Conservation (phyloP, 1,139 yeast genomes). For the Candida gigantensis region DNA sequence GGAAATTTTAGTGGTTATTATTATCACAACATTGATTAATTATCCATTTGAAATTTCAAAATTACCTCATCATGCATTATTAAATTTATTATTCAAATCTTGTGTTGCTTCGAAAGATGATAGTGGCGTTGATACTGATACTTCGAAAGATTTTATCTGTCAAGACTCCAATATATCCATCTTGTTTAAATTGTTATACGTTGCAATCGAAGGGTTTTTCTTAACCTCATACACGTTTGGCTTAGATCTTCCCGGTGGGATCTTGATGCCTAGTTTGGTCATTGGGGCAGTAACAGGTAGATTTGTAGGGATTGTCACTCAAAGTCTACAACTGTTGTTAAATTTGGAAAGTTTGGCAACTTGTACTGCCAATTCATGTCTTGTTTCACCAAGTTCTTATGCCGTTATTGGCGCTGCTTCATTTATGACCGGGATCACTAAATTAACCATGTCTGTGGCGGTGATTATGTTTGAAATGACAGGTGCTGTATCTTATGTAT, state of each 20-base stretch:
- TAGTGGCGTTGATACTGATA: conserved; percentile 11
- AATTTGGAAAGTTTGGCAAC: conserved; percentile 43
- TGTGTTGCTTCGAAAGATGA: conserved; percentile 43
- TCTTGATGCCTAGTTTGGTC: conserved; percentile 69
- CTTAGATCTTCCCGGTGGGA: conserved; percentile 70
- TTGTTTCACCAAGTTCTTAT: conserved; percentile 59
- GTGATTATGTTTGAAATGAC: conserved; percentile 59
- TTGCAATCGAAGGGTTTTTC: conserved; percentile 55
- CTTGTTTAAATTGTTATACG: conserved; percentile 41
- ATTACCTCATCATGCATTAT: conserved; percentile 55
- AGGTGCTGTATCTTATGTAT: conserved; percentile 59
- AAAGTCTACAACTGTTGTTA: conserved; percentile 46
- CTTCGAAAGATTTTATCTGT: conserved; percentile 39
- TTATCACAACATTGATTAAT: conserved; percentile 53
- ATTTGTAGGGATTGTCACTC: conserved; percentile 61
- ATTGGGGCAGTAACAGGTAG: conserved; percentile 75
- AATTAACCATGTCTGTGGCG: conserved; percentile 56
- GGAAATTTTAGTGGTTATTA: conserved; percentile 52
- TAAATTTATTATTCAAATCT: conserved; percentile 63
- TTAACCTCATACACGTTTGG: conserved; percentile 68
- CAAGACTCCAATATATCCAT: conserved; percentile 27
- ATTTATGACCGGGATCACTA: conserved; percentile 57
- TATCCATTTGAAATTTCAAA: conserved; percentile 59
- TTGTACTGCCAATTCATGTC: conserved; percentile 53
- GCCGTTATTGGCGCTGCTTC: conserved; percentile 66